Conservation (phyloP, 768 basidiomycete genomes). For the Tulasnella sp. region DNA sequence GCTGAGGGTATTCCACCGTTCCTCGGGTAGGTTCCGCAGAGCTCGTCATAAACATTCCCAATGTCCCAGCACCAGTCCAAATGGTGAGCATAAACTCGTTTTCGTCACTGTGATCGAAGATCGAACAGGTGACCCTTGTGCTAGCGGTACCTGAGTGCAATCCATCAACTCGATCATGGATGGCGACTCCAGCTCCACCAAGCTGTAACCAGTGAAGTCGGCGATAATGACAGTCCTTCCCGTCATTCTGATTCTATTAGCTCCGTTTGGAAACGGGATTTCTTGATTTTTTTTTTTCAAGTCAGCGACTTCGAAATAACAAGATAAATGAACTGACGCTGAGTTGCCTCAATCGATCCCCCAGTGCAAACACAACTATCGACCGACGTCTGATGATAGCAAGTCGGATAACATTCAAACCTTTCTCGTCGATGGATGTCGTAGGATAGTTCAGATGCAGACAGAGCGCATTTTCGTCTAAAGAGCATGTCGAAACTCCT, state of each 20-base stretch:
- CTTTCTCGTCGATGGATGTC: slow-evolving; percentile 29
- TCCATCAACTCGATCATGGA: slow-evolving; percentile 63
- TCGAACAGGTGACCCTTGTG: slow-evolving; percentile 32
- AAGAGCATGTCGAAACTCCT: slow-evolving; percentile 64
- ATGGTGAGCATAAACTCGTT: slow-evolving; percentile 78
- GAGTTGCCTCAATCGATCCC: slow-evolving; percentile 44
- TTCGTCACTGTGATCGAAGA: slow-evolving; percentile 62
- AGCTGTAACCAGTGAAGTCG: slow-evolving; percentile 56
- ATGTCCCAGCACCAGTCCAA: slow-evolving; percentile 65
- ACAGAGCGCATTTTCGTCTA: slow-evolving; percentile 60
- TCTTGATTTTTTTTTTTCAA: too few species aligned
- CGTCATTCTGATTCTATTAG: slow-evolving; percentile 45
- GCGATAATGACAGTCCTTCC: slow-evolving; percentile 60
- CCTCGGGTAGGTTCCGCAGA: slow-evolving; percentile 83
- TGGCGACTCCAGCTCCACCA: slow-evolving; percentile 61
- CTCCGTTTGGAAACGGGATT: slow-evolving; percentile 26
- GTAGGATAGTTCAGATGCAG: neutral
- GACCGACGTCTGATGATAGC: slow-evolving; percentile 56
- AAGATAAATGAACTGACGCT: too few species aligned
- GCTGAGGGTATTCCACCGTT: slow-evolving; percentile 71
- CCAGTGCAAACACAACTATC: slow-evolving; percentile 51
- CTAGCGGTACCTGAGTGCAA: slow-evolving; percentile 48
- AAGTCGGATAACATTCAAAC: slow-evolving; percentile 47
- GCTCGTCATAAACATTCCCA: slow-evolving; percentile 77
- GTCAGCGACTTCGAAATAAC: too few species aligned